These are phyloP conservation scores for Rubia balearica DNA, from an alignment of 305 asterid species.

Conservation along the genomic window DNA sequence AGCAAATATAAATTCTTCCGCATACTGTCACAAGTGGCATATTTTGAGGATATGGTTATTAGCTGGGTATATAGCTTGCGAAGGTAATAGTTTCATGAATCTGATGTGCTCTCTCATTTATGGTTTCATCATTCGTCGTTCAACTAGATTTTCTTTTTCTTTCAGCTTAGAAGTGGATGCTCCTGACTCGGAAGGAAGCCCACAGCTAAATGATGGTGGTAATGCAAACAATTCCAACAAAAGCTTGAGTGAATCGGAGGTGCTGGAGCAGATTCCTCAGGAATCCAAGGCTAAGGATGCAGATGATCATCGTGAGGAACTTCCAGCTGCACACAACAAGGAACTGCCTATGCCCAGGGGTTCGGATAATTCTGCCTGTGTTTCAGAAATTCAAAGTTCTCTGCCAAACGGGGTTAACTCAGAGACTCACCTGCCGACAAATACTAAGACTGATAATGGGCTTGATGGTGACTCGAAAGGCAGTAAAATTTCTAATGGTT, in stretches of 20 bases:
- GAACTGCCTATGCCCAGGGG: constrained; percentile 24
- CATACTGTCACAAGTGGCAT: constrained; percentile 84
- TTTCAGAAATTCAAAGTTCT: constrained; percentile 11
- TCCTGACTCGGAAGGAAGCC: constrained; percentile 35
- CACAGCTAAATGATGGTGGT: constrained; percentile 15
- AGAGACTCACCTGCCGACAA: constrained; percentile 24
- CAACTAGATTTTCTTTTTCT: constrained; percentile 16
- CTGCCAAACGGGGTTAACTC: constrained; percentile 28
- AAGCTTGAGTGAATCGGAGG: constrained; percentile 26
- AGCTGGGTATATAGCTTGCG: constrained; percentile 73
- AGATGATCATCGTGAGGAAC: constrained; percentile 14
- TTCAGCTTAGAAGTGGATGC: constrained; percentile 73
- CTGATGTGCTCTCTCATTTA: constrained; percentile 2
- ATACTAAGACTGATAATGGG: constrained; percentile 23
- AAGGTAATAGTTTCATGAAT: constrained; percentile 43
- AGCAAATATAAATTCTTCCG: constrained; percentile 55
- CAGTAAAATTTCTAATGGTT: constrained; percentile 40
- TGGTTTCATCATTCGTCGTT: constrained; percentile 9
- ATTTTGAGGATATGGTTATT: constrained; percentile 79
- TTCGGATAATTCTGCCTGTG: constrained; percentile 22
- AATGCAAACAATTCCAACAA: constrained; percentile 21
- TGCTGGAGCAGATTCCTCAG: constrained; percentile 22
- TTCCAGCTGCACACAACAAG: constrained; percentile 26
- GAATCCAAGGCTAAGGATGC: constrained; percentile 27
- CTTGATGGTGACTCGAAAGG: constrained; percentile 24